A percentile compares a stretch with the other conserved stretches of the same genome.
Conservation (phyloP, 768 basidiomycete genomes). For the Lepiota brunneoincarnata region DNA sequence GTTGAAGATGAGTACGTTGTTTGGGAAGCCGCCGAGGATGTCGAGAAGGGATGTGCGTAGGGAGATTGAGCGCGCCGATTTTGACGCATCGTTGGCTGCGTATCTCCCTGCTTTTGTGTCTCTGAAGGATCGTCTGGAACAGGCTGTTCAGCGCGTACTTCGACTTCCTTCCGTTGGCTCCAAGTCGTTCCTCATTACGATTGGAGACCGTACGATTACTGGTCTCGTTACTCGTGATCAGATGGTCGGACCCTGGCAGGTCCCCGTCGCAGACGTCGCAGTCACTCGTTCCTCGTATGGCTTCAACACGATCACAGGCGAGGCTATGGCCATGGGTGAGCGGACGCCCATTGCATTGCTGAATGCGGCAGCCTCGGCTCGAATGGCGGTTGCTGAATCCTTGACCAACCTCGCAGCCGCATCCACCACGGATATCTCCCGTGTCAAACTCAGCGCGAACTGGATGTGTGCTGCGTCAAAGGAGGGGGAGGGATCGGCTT, state of each 20-base stretch:
- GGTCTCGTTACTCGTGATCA: slow-evolving; percentile 95
- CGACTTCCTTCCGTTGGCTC: slow-evolving; percentile 91
- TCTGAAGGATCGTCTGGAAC: slow-evolving; percentile 47
- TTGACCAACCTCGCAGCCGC: slow-evolving; percentile 90
- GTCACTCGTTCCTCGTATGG: slow-evolving; percentile 95
- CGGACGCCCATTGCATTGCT: slow-evolving; percentile 91
- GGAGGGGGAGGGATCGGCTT: slow-evolving; percentile 80
- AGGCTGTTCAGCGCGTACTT: slow-evolving; percentile 79
- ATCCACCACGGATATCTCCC: slow-evolving; percentile 60
- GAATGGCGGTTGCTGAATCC: slow-evolving; percentile 94
- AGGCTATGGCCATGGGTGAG: slow-evolving; percentile 99
- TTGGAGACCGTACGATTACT: slow-evolving; percentile 92
- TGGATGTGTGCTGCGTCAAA: slow-evolving; percentile 98
- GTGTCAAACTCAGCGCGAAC: slow-evolving; percentile 95
- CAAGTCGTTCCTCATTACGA: slow-evolving; percentile 97
- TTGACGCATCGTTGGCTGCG: slow-evolving; percentile 68
- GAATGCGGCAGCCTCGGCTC: slow-evolving; percentile 84
- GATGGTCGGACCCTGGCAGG: slow-evolving; percentile 99
- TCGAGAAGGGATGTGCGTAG: slow-evolving; percentile 62
- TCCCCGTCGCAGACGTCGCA: slow-evolving; percentile 95
- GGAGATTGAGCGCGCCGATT: slow-evolving; percentile 36
- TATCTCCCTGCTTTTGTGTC: slow-evolving; percentile 53
- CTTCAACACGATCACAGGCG: slow-evolving; percentile 79
- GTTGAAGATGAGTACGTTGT: slow-evolving; percentile 91
- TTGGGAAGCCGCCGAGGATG: slow-evolving; percentile 96